A percentile compares a stretch with the other conserved stretches of the same genome.
These are phyloP conservation scores for Cadophora sp. DNA, from an alignment of 2,329 filamentous ascomycete species.

Conservation along the genomic window DNA sequence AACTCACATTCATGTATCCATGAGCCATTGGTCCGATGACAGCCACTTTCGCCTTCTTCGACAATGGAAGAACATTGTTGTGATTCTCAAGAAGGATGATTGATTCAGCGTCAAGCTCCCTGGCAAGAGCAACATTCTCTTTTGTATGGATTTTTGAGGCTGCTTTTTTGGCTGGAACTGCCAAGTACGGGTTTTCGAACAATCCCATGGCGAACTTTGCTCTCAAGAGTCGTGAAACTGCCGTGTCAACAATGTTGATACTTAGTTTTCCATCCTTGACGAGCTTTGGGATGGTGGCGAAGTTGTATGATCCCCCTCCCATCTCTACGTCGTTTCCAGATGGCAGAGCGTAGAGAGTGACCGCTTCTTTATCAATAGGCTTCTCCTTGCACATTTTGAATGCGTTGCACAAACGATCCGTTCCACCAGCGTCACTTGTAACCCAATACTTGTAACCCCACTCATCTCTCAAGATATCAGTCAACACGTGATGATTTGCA, in stretches of 20 bases:
- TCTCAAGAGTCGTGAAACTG: conserved; percentile 69
- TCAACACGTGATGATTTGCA: conserved; percentile 69
- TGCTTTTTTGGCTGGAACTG: conserved; percentile 61
- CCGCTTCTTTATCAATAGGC: conserved; percentile 68
- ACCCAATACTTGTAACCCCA: conserved; percentile 77
- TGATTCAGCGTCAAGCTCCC: conserved; percentile 79
- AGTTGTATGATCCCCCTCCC: conserved; percentile 78
- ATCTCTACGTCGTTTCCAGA: conserved; percentile 78
- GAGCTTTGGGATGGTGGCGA: conserved; percentile 69
- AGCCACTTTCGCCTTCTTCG: conserved; percentile 71
- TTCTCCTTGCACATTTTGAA: conserved; percentile 68
- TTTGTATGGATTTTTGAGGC: conserved; percentile 67
- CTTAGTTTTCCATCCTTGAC: conserved; percentile 67
- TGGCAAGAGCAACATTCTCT: conserved; percentile 73
- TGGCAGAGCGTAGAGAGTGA: conserved; percentile 67
- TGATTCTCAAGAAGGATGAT: conserved; percentile 84
- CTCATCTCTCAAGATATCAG: conserved; percentile 71
- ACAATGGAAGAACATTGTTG: conserved; percentile 66
- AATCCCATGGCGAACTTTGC: conserved; percentile 74
- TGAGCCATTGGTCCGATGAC: conserved; percentile 80
- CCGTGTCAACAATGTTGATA: conserved; percentile 65
- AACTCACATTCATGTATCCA: conserved; percentile 70
- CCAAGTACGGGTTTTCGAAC: conserved; percentile 73
- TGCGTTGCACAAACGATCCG: conserved; percentile 68
- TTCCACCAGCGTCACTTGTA: conserved; percentile 72